phyloP scores from a whole-genome alignment of 441 rosid species.

The Lepidium campestre region DNA sequence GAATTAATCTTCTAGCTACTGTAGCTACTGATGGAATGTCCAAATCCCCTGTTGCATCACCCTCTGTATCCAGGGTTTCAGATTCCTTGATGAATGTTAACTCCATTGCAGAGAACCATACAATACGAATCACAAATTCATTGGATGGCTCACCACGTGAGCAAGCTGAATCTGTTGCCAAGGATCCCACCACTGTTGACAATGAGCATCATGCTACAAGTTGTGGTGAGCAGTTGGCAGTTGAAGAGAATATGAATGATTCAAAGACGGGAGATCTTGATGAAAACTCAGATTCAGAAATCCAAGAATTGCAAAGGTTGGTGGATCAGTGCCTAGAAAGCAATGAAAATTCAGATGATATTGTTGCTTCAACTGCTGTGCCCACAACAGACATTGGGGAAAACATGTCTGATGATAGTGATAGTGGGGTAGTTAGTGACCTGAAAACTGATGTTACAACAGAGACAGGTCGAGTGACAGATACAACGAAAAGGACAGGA shows the following conservation, averaged over 20 bases:
- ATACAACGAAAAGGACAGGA: slow-evolving; percentile 17
- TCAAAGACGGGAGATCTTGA: slow-evolving; percentile 29
- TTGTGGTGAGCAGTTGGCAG: slow-evolving; percentile 16
- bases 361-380: slow-evolving; percentile 14
- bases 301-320: slow-evolving; percentile 35
- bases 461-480: slow-evolving; percentile 23
- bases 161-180: slow-evolving; percentile 27
- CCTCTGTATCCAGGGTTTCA: slow-evolving; percentile 45
- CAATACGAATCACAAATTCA: slow-evolving; percentile 29
- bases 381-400: slow-evolving; percentile 18
- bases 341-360: slow-evolving; percentile 36
- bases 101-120: slow-evolving; percentile 29
- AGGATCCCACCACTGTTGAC: slow-evolving; percentile 29
- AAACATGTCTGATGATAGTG: slow-evolving; percentile 27
- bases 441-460: slow-evolving; percentile 22
- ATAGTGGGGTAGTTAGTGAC: slow-evolving; percentile 22
- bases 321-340: slow-evolving; percentile 37
- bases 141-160: slow-evolving; percentile 28
- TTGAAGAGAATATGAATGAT: slow-evolving; percentile 23
- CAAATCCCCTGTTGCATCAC: slow-evolving; percentile 55
- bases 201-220: slow-evolving; percentile 25
- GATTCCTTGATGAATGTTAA: slow-evolving; percentile 29
- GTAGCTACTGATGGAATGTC: slow-evolving; percentile 93
- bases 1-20: slow-evolving; percentile 93
- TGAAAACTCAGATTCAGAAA: slow-evolving; percentile 31